Evolutionary conservation across 805 yeast species (phyloP).

Genomic region (Barnettozyma wickerhamii): DNA sequence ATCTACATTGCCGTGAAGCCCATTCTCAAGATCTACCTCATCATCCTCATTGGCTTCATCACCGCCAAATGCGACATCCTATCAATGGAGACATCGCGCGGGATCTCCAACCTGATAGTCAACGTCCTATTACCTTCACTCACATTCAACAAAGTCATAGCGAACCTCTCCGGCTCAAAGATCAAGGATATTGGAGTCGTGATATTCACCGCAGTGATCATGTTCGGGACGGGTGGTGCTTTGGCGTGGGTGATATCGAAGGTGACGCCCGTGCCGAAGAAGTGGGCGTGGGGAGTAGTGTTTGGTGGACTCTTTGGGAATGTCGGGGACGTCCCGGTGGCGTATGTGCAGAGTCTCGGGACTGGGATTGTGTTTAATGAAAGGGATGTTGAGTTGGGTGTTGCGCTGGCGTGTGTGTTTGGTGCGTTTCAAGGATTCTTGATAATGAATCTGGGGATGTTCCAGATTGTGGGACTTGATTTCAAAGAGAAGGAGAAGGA

Average conservation of each 20-base stretch:
- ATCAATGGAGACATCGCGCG: conserved; percentile 49
- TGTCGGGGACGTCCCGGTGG: conserved; percentile 50
- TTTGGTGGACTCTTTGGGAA: conserved; percentile 48
- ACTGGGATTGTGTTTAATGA: conserved; percentile 36
- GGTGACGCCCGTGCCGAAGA: conserved; percentile 41
- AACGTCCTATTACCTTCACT: conserved; percentile 50
- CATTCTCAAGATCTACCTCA: conserved; percentile 23
- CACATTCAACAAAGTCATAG: conserved; percentile 48
- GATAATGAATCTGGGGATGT: conserved; percentile 75
- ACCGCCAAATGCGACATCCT: conserved; percentile 29
- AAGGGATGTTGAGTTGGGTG: conserved; percentile 41
- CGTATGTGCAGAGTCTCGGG: conserved; percentile 44
- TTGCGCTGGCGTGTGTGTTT: conserved; percentile 46
- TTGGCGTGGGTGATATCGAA: conserved; percentile 28
- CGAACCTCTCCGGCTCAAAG: conserved; percentile 46
- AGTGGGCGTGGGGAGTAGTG: conserved; percentile 45
- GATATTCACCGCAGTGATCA: conserved; percentile 22
- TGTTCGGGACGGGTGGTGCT: conserved; percentile 40
- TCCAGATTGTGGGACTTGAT: conserved; percentile 65
- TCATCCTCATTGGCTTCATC: conserved; percentile 17
- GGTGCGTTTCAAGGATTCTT: conserved; percentile 50
- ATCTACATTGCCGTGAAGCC: conserved; percentile 24
- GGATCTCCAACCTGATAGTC: conserved; percentile 48
- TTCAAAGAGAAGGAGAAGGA: conserved; percentile 34
- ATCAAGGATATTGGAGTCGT: conserved; percentile 49